Conservation (phyloP, 768 basidiomycete genomes). For the Mycena vitilis region DNA sequence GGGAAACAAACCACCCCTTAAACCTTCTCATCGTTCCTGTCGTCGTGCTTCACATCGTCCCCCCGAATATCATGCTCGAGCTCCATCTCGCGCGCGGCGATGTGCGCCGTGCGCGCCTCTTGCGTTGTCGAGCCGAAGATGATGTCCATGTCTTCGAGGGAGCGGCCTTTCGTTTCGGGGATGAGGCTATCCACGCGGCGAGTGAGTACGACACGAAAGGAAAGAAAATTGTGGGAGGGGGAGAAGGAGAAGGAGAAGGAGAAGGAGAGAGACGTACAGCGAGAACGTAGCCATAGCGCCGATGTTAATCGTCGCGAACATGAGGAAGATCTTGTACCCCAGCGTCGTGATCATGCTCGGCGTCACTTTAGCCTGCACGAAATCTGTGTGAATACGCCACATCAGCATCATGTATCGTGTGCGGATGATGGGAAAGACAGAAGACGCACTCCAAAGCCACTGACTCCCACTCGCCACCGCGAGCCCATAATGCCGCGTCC, state of each 20-base stretch:
- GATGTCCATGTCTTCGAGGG: slow-evolving; percentile 66
- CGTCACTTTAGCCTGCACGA: slow-evolving; percentile 77
- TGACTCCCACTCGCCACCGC: slow-evolving; percentile 81
- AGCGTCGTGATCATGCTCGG: slow-evolving; percentile 69
- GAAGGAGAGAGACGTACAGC: slow-evolving; percentile 53
- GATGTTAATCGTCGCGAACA: slow-evolving; percentile 82
- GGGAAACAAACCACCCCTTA: background rate
- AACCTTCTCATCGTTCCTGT: background rate
- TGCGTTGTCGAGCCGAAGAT: slow-evolving; percentile 67
- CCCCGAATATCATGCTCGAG: slow-evolving; percentile 20
- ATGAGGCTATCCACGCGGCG: slow-evolving; percentile 52
- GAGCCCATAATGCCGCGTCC: slow-evolving; percentile 87
- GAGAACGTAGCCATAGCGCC: slow-evolving; percentile 77
- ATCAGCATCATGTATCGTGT: too few species aligned
- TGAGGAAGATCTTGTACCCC: slow-evolving; percentile 81
- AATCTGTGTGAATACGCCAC: slow-evolving; percentile 57
- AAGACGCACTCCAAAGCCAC: slow-evolving; percentile 81
- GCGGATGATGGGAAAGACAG: too few species aligned
- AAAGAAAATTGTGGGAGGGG: background rate
- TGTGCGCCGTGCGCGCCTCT: slow-evolving; percentile 65
- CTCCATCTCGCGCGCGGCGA: slow-evolving; percentile 54
- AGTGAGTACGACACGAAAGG: background rate
- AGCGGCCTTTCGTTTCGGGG: slow-evolving; percentile 72
- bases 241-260: slow-evolving; percentile 34
- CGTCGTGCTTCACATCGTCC: background rate